Conservation (phyloP, 306 rosid species). For the Prunus davidiana region DNA sequence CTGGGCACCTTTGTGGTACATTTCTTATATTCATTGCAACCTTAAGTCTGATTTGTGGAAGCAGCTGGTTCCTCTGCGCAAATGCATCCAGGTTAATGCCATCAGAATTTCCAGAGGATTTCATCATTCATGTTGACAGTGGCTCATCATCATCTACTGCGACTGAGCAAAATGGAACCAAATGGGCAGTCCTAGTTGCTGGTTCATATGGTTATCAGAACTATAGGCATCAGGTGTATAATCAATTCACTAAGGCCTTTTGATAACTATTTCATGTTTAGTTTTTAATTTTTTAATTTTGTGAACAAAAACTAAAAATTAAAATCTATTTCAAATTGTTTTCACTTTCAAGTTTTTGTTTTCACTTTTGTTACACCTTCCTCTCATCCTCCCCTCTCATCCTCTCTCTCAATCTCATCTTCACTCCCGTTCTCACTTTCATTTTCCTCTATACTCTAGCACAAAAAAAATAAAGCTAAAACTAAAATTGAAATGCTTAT, state of each 20-base stretch:
- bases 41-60: background rate
- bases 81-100: constrained; percentile 6
- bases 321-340: too few species aligned
- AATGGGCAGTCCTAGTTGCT: constrained; percentile 49
- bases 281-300: too few species aligned
- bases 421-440: too few species aligned
- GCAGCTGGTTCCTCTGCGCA: background rate
- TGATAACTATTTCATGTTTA: too few species aligned
- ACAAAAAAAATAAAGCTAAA: too few species aligned
- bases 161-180: constrained; percentile 28
- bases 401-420: too few species aligned
- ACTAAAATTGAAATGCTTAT: too few species aligned
- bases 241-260: background rate
- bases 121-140: constrained; percentile 6
- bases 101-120: constrained; percentile 8
- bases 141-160: background rate
- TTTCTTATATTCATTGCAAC: background rate
- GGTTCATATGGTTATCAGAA: constrained; percentile 34
- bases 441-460: too few species aligned
- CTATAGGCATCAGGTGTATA: constrained; percentile 45
- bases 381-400: too few species aligned
- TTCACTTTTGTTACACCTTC: too few species aligned
- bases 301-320: too few species aligned
- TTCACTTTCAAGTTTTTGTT: too few species aligned
- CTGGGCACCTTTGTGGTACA: background rate